Base-by-base conservation (phyloP, 2,329 filamentous ascomycete genomes). In the Trichoderma gracile region DNA sequence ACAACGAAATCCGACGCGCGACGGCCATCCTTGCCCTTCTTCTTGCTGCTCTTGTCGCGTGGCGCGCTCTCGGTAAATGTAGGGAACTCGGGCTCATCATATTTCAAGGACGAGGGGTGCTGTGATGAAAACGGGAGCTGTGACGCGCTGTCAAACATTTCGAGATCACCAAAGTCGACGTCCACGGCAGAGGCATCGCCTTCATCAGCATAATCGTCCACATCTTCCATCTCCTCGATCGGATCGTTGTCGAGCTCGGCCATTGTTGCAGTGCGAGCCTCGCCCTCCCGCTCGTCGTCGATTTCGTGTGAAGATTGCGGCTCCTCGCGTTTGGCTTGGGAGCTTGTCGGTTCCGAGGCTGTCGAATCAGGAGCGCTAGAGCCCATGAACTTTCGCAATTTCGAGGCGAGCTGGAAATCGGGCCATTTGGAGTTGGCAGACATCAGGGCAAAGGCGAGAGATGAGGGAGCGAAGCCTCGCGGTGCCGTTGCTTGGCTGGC, bases 61-160 rank as follows among this genome's bases (percentile, higher is more conserved):
- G 73, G 76, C 25, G 71, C 67, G 63, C 73, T 75, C 57, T 67
- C 72, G 21, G 66, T 54, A 14, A 70, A 65, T 15, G 68, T 65
- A 9, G 62, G 54, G 1, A 69, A 42, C 6, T 67, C 40, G 19
- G 61, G 58, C 14, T 71, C 71, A 25, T 72, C 72, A 23, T 67
- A 63, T 70, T 76, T 76, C 57, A 71, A 54, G n/a, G 73, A 71
- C 59, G 73, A 27, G 74, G 72, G 12, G 69, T n/a, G 74, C 58
- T 74, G 72, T 7, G 75, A 74, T 7, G 74, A 72, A 54, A 72
- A 73, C n/a, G 73, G 71, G 15, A 69, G 68, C 47, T 72, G 69
- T 50, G 71, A 69, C 54, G 72, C 67, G 67, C 76, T 78, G 65
- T 78, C 74, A 60, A 78, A 78, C 71, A 78, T 75, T 54, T 77